Base-by-base conservation (phyloP, 2,329 filamentous ascomycete genomes). In the Lachnellula arida region DNA sequence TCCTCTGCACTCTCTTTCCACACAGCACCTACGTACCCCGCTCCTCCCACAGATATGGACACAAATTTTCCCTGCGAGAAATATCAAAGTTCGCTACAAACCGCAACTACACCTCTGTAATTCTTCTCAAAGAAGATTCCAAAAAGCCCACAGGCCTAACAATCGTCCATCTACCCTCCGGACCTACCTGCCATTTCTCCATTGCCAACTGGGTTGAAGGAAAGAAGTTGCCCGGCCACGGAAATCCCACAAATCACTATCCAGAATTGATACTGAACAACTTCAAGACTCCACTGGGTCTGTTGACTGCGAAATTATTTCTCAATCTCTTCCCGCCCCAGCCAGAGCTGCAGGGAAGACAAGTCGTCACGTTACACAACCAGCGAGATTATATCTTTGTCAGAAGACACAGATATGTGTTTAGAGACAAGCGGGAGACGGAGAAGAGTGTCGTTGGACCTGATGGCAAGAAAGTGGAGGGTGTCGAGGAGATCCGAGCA, bases 341-440 rank as follows among this genome's bases (percentile, higher is more conserved):
- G 44, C 93, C 94, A 0, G 90, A 97, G 66, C 77, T 97, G 5
- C 80, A 88, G 63, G 93, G 93, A 4, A 79, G 93, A 23, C 92
- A 97, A 68, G 92, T 97, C 1, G 85, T 97, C 8, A 97, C 93
- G 0, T 75, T 97, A 51, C 91, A 97, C 73, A 97, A 97, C 66
- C 92, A 96, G 76, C 87, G 93, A 61, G 93, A 97, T 73, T 97
- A 93, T 72, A 94, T 97, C 65, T 99, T 99, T 71, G 81, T 97
- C 51, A 81, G 94, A 5, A 80, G 92, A 39, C 92, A 97, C 72
- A 81, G 94, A 47, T 99, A 99, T 68, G 82, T 96, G 1, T 97
- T 99, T 75, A 82, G 94, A 14, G 91, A 97, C 57, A 96, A 94
- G 76, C 80, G 87, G 11, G 79, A 84, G 54, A 91, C 87, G 0